These are phyloP conservation scores for Tetrastigma voinierianum DNA, from an alignment of 164 flowering plant species.

Conservation along the genomic window DNA sequence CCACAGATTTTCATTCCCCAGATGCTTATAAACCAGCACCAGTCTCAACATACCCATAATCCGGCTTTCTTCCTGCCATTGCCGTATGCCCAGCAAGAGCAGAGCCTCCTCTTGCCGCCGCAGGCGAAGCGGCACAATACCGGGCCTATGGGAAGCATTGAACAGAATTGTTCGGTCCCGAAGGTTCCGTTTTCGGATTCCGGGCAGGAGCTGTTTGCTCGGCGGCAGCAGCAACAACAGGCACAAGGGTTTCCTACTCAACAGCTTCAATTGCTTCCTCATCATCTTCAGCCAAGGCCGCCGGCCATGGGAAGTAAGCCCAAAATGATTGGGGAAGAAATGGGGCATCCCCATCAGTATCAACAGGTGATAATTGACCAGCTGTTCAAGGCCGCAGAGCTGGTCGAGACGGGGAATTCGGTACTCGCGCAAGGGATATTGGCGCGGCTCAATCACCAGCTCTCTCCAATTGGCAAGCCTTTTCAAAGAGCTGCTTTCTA, in stretches of 20 bases:
- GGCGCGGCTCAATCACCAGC: conserved; percentile 99
- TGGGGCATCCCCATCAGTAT: conserved; percentile 37
- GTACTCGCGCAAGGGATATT: conserved; percentile 99
- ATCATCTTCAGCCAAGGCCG: conserved; percentile 38
- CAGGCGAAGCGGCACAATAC: conserved; percentile 52
- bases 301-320: conserved; percentile 30
- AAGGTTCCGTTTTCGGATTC: conserved; percentile 39
- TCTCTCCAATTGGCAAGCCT: conserved; percentile 75
- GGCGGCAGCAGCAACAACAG: conserved; percentile 30
- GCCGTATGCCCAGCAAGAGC: conserved; percentile 44
- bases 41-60: conserved; percentile 40
- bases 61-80: conserved; percentile 52
- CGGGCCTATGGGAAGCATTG: conserved; percentile 12
- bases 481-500: conserved; percentile 58
- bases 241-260: conserved; percentile 29
- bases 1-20: conserved; percentile 58
- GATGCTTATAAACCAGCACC: conserved; percentile 41
- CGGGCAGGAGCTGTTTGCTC: conserved; percentile 39
- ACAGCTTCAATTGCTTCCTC: conserved; percentile 38
- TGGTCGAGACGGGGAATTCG: conserved; percentile 74
- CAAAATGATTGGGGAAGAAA: conserved; percentile 35
- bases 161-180: conserved; percentile 26
- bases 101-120: conserved; percentile 45
- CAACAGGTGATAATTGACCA: conserved; percentile 64
- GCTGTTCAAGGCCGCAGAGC: conserved; percentile 81